Base-by-base conservation (phyloP, 164 flowering plant species). In the Dillenia suffruticosa region DNA sequence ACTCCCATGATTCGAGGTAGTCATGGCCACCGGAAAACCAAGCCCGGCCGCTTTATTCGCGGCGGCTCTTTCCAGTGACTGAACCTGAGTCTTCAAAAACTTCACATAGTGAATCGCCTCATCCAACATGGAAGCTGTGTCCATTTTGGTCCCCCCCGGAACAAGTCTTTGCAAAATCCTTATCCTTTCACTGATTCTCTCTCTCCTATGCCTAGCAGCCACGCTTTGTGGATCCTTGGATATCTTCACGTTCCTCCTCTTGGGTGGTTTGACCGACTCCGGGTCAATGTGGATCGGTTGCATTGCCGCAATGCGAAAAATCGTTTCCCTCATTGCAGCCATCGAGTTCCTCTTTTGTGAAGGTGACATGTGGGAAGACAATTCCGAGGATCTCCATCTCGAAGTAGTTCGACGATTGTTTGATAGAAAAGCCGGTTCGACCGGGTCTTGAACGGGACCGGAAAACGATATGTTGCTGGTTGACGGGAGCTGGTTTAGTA, bases 131-230 rank as follows among this genome's bases (percentile, higher is more conserved):
- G 88, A 83, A 14, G 88, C 88, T 9, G 88, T 83, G 63, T 83
- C 88, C 88, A 83, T 79, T 61, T 83, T 81, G 5, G 88, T 83
- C 1, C 88, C 88, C 3, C 88, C 85, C 0, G 88, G 88, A 1
- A 83, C 88, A 1, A 83, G 70, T 65, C 88, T 77, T 62, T 83
- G 88, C 0, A 83, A 72, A n/a, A 81, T 83, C 69, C 88, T 73
- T 12, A 83, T 79, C 70, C 81, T 66, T 58, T 83, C 85, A 26
- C 88, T 83, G n/a, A 83, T 83, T 71, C 82, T 63, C 55, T 83
- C 85, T 49, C 88, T 66, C 16, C 88, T 54, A 19, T 81, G 88
- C 50, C 88, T 68, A 9, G 88, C 88, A 13, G 88, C 88, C 19
- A 83, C 83, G 63, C 83, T 81, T 52, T 83, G 88, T 2, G 88